These are phyloP conservation scores for Xylaria sp. DNA, from an alignment of 2,329 filamentous ascomycete species.

Conservation along the genomic window DNA sequence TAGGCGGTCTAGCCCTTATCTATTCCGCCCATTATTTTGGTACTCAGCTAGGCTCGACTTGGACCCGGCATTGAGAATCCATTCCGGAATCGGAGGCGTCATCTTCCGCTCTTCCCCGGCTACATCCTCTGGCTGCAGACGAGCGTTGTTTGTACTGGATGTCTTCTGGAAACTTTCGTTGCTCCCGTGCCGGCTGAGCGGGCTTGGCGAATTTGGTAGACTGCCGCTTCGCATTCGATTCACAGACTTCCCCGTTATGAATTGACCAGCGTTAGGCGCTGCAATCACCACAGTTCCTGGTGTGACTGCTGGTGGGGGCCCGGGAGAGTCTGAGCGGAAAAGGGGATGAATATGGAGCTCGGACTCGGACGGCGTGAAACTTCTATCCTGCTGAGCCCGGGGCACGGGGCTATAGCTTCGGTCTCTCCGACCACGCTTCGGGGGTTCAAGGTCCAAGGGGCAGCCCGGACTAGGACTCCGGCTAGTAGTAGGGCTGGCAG, in stretches of 20 bases:
- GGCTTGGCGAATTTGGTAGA: constrained; percentile 59
- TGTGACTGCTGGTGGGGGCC: constrained; percentile 72
- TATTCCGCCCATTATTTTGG: constrained; percentile 51
- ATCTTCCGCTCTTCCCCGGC: constrained; percentile 57
- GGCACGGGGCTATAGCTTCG: constrained; percentile 64
- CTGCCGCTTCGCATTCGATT: constrained; percentile 67
- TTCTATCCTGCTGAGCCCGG: constrained; percentile 51
- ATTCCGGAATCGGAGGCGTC: constrained; percentile 71
- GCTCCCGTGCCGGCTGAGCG: constrained; percentile 62
- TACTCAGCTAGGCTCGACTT: constrained; percentile 62
- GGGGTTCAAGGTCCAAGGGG: constrained; percentile 67
- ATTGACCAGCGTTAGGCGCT: constrained; percentile 73
- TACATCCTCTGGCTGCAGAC: constrained; percentile 40
- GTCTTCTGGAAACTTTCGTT: constrained; percentile 59
- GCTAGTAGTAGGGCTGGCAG: constrained; percentile 71
- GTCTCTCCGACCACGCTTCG: constrained; percentile 58
- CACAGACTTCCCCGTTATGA: constrained; percentile 68
- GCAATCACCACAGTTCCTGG: constrained; percentile 78
- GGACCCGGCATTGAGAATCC: constrained; percentile 66
- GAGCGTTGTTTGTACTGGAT: constrained; percentile 43
- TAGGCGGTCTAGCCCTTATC: not conserved
- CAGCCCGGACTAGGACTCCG: constrained; percentile 72
- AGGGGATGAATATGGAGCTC: constrained; percentile 82
- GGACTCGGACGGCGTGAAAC: constrained; percentile 55
- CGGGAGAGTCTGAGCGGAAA: constrained; percentile 78